phyloP scores from a whole-genome alignment of 2,329 filamentous ascomycete genomes.

The Aspergillus calidoustus region DNA sequence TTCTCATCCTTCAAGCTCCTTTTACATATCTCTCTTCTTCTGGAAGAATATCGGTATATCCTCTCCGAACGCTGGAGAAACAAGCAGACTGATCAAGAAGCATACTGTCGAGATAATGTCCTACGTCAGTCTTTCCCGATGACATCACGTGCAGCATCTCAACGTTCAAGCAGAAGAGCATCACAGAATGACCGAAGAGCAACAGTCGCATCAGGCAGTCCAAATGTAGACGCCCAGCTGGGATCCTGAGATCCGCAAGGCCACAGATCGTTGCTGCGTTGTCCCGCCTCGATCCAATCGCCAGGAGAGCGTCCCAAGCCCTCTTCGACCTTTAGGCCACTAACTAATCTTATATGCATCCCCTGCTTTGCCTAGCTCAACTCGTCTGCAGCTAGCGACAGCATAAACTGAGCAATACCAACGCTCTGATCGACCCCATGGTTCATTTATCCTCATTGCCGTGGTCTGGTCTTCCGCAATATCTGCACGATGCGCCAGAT shows the following conservation, averaged over 20 bases:
- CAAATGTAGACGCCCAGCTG: not conserved
- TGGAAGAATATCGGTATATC: not conserved
- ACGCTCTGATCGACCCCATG: slow-evolving; percentile 21
- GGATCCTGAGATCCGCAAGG: slow-evolving; percentile 19
- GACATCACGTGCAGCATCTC: slow-evolving; percentile 5
- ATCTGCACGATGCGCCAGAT: slow-evolving; percentile 10
- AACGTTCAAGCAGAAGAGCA: not conserved
- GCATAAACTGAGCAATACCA: slow-evolving; percentile 19
- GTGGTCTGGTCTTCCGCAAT: slow-evolving; percentile 12
- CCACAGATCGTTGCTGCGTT: slow-evolving; percentile 20
- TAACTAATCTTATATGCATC: slow-evolving; percentile 17
- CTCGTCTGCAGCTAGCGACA: slow-evolving; percentile 16
- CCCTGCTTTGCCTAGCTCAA: slow-evolving; percentile 17
- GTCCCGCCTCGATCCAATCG: slow-evolving; percentile 20
- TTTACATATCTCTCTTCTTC: not conserved
- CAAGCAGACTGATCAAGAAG: not conserved
- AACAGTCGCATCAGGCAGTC: not conserved
- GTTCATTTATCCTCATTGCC: slow-evolving; percentile 13
- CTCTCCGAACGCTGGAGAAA: not conserved
- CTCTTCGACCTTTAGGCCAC: slow-evolving; percentile 4
- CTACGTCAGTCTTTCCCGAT: not conserved
- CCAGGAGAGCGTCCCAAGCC: slow-evolving; percentile 10
- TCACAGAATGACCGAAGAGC: not conserved
- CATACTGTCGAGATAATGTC: not conserved
- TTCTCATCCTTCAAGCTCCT: not conserved